A percentile compares a stretch with the other conserved stretches of the same genome.
These are phyloP conservation scores for Rhinocladiella similis DNA, from an alignment of 2,329 filamentous ascomycete species.

Conservation along the genomic window DNA sequence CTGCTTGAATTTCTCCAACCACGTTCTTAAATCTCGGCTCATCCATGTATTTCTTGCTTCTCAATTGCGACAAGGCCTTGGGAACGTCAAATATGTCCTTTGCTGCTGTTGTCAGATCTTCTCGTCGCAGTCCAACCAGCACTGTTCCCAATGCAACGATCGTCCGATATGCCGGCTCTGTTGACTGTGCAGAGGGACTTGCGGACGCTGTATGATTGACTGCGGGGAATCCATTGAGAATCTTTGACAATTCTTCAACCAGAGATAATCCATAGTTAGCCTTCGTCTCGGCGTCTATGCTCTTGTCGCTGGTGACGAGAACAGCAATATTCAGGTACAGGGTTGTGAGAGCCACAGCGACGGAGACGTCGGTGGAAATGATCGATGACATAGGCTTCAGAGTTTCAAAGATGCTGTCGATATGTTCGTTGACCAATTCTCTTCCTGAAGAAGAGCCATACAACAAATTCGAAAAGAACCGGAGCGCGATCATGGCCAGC, in stretches of 20 bases:
- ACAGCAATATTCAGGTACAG: constrained; percentile 84
- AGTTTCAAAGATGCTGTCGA: constrained; percentile 62
- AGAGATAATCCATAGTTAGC: constrained; percentile 50
- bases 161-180: constrained; percentile 79
- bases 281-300: constrained; percentile 41
- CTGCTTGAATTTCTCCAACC: constrained; percentile 56
- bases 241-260: constrained; percentile 61
- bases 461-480: constrained; percentile 82
- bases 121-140: constrained; percentile 55
- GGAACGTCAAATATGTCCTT: constrained; percentile 58
- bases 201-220: constrained; percentile 24
- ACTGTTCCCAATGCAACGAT: constrained; percentile 83
- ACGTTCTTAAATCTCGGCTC: constrained; percentile 63
- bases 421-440: constrained; percentile 58
- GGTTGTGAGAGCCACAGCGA: constrained; percentile 79
- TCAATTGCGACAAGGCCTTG: constrained; percentile 47
- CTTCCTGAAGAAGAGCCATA: constrained; percentile 68
- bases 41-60: constrained; percentile 51
- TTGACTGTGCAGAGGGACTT: constrained; percentile 63
- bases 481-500: constrained; percentile 75
- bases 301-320: constrained; percentile 57
- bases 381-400: constrained; percentile 63
- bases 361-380: constrained; percentile 67
- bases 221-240: constrained; percentile 48
- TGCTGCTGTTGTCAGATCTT: constrained; percentile 58